Base-by-base conservation (phyloP, 2,329 filamentous ascomycete genomes). In the Ophiostoma ips region DNA sequence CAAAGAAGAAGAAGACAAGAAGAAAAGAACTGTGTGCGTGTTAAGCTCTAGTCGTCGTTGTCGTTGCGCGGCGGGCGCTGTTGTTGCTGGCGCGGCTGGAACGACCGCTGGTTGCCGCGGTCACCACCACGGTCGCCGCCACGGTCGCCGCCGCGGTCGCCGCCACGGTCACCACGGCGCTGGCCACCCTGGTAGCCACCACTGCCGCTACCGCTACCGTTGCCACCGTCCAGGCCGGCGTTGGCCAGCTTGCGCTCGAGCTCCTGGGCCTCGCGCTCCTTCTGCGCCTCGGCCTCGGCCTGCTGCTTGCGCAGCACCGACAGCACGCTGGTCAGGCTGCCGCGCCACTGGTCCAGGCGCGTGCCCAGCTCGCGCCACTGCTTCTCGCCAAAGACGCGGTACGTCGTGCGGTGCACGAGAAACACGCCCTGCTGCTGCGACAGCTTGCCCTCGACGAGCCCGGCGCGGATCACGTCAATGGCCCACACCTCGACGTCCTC, bases 401-500 rank as follows among this genome's bases (percentile, higher is more conserved):
- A 95, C 53, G 88, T 95, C 60, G 87, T 87, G 64, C 92, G 82
- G 75, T 98, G 92, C 55, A 98, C 87, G 49, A 95, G 76, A 76
- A 98, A 96, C 56, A 90, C 85, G 64, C 87, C 79, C 65, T 87
- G 88, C 64, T 90, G 77, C 71, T 98, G 92, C 52, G 85, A 92
- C 58, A 98, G 80, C 71, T 94, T 94, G 64, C 92, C 92, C 72
- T 98, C 92, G 48, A 98, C 87, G 35, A 98, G 80, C 33, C 89
- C 88, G 45, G 89, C 87, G 58, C 92, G 87, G 69, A 98, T 95
- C 58, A 94, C 89, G 66, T 98, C 92, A 62, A 98, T 98, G 58
- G 94, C 87, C 92, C 92, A 98, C 76, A 90, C 84, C 75, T 98
- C 92, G 38, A 96, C 87, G 56, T 96, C 87, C 56, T 85, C 81